Conservation (phyloP, 2,329 filamentous ascomycete species). For the Paraconiothyrium sp. region DNA sequence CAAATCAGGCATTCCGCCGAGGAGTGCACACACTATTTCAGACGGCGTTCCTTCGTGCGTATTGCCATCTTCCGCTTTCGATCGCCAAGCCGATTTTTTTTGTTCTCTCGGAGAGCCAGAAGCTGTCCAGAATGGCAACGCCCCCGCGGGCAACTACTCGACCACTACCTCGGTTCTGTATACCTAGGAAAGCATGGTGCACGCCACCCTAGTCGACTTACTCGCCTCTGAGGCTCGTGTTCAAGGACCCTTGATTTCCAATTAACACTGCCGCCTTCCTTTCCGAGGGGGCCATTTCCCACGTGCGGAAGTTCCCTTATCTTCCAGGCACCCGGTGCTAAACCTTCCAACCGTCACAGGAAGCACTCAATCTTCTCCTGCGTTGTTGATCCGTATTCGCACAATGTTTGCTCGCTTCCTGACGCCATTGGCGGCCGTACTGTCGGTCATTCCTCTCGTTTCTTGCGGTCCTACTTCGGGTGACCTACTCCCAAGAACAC, state of each 20-base stretch:
- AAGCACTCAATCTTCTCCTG: neutral
- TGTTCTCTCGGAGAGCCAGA: neutral
- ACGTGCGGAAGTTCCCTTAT: neutral
- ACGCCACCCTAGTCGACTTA: neutral
- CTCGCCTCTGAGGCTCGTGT: neutral
- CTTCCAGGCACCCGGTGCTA: neutral
- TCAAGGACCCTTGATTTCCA: neutral
- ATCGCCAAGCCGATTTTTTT: neutral
- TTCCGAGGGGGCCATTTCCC: neutral
- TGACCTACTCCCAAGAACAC: slow-evolving; percentile 20
- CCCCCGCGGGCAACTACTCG: neutral
- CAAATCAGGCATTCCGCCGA: neutral
- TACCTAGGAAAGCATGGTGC: neutral
- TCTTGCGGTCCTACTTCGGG: slow-evolving; percentile 22
- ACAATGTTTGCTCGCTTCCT: slow-evolving; percentile 27
- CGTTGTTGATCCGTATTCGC: neutral
- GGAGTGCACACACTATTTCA: neutral
- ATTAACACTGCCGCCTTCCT: neutral
- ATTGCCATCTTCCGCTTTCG: neutral
- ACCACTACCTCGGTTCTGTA: neutral
- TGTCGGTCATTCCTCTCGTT: slow-evolving; percentile 20
- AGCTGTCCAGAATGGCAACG: no score
- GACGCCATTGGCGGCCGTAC: slow-evolving; percentile 18
- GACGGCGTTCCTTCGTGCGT: neutral
- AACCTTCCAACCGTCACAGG: neutral